Evolutionary conservation across 768 basidiomycete species (phyloP), one percentile per base, ranked within the genome.

Genomic region (Boletus subparvulus): DNA sequence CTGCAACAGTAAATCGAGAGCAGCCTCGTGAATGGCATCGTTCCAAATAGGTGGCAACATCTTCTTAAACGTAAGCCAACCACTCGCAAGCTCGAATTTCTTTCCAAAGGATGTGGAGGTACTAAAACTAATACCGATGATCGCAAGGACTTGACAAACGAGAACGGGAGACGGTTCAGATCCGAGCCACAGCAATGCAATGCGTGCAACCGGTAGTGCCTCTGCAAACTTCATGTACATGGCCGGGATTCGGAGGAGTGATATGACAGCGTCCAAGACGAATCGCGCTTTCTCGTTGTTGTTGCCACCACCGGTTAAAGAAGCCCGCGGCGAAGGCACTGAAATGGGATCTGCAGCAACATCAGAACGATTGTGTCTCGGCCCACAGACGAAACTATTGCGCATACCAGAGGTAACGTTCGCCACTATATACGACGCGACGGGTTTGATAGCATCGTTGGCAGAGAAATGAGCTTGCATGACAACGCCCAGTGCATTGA

Each of bases 61-160:
- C 4, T 78, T 78, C 67, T 85, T 87, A 36, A 96, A 68, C 3
- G 89, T 77, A 45, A 78, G 84, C 88, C 93, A 96, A 10, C 94
- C 94, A 50, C 86, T 87, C 37, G 90, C 85, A 1, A 89, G 75
- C 68, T 95, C 94, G 61, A 96, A 93, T 63, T 90, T 93, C 53
- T 87, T 78, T 45, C 75, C 80, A 74, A 94, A 97, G 3, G 85
- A 81, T 11, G 79, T 66, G 0, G 85, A 84, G 30, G 77, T 69
- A 16, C 71, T 72, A 30, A 87, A 75, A 55, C 85, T 80, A 50
- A 86, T 75, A 3, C 77, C 76, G 10, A 92, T 78, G 19, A 94
- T 72, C 1, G 71, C 71, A 1, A 92, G 75, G 40, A 92, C 77
- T 59, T 85, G 81, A 28, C 80, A 75, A 12, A 82, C 81, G 43